Base-by-base conservation (phyloP, 2,329 filamentous ascomycete species). In the Mycosphaerelloides madeirae region DNA sequence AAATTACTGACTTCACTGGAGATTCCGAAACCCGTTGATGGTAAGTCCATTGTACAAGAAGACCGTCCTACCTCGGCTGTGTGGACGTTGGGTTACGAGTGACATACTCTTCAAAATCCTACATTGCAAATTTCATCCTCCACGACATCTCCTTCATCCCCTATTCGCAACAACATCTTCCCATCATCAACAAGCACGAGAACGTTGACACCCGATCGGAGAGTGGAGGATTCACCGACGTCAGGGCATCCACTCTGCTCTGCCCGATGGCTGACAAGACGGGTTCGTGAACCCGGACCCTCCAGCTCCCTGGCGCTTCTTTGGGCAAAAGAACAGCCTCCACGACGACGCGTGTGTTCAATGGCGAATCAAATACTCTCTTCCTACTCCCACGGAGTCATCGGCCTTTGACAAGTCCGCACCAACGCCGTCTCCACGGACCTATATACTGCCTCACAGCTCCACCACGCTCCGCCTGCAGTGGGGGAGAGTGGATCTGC, bases 401-500 rank as follows among this genome's bases (percentile, higher is more conserved):
- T 18, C 12, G 19, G 33, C n/a, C 11, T 6, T 6, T 18, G 19
- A 35, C 8, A 16, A 18, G 3, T 12, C 9, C 19, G 9, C 6
- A 6, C 29, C 14, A 25, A 33, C n/a, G 22, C 15, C 20, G 18
- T 32, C 33, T 43, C 28, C 41, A 38, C 33, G 3, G 18, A 31
- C 22, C 22, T n/a, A 25, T 25, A 28, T 20, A 16, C 44, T 34
- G 38, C 37, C 37, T 34, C 37, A 34, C 25, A 20, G 46, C 38
- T 44, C 46, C 42, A 45, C 42, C 35, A 31, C 38, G 18, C 28
- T 41, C 38, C 13, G 36, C 18, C 22, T 20, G 39, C 33, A 29
- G 42, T 41, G 40, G 45, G 46, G 46, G 41, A 38, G 44, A 46
- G 50, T 53, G 45, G 50, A 49, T 34, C 48, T 43, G 39, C 25